Percentiles rank a stretch among this genome's conserved stretches.
These are phyloP conservation scores for Magnaporthales sp. DNA, from an alignment of 2,329 filamentous ascomycete genomes.

Conservation along the genomic window DNA sequence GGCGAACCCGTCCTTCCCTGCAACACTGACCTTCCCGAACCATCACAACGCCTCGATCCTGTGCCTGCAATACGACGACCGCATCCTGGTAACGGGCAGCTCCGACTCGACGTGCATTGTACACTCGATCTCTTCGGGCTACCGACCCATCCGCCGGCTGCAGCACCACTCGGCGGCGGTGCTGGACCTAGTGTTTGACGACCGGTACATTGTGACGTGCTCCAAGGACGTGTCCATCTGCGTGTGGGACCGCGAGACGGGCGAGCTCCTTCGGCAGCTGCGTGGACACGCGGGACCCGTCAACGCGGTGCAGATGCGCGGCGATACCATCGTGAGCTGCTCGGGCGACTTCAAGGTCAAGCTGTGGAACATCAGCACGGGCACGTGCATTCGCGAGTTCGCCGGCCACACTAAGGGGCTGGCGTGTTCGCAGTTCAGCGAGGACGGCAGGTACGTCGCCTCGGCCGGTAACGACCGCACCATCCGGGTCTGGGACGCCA, in stretches of 20 bases:
- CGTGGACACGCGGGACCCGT: constrained; percentile 84
- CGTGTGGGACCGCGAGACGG: constrained; percentile 83
- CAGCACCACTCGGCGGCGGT: constrained; percentile 77
- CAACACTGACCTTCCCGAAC: constrained; percentile 43
- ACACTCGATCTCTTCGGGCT: constrained; percentile 73
- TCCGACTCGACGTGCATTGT: constrained; percentile 89
- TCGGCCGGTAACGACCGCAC: constrained; percentile 92
- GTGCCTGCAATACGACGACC: constrained; percentile 88
- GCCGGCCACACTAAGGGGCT: constrained; percentile 84
- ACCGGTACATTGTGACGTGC: constrained; percentile 89
- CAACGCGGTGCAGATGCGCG: constrained; percentile 91
- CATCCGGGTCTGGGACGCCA: constrained; percentile 93
- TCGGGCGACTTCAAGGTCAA: constrained; percentile 90
- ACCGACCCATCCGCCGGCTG: constrained; percentile 71
- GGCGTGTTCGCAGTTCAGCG: constrained; percentile 91
- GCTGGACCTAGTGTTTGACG: constrained; percentile 87
- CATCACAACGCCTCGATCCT: constrained; percentile 91
- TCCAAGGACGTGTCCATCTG: constrained; percentile 93
- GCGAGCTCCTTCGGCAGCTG: constrained; percentile 66
- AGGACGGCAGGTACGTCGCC: constrained; percentile 87
- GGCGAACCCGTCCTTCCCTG: constrained; percentile 38
- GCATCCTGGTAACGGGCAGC: constrained; percentile 89
- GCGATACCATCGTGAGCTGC: constrained; percentile 86
- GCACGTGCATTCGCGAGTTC: constrained; percentile 84
- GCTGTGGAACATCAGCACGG: constrained; percentile 89